These are phyloP conservation scores for Colletotrichum sp. DNA, from an alignment of 2,329 filamentous ascomycete genomes.

Conservation along the genomic window DNA sequence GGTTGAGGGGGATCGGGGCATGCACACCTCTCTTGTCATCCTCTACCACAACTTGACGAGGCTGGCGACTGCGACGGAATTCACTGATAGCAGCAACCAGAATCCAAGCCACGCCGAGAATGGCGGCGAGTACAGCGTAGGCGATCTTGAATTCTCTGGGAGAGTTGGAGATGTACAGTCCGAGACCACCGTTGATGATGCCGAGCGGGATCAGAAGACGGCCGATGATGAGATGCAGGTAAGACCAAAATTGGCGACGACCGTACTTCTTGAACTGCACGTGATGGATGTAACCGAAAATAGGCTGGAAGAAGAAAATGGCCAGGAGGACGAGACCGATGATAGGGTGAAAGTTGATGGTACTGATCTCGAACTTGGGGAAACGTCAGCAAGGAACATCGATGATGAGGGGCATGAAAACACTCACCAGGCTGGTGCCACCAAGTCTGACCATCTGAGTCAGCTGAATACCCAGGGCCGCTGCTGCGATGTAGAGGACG, in stretches of 20 bases:
- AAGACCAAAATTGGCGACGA: constrained; percentile 44
- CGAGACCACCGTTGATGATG: constrained; percentile 50
- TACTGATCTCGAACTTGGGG: constrained; percentile 31
- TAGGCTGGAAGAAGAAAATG: constrained; percentile 43
- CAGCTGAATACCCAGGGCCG: constrained; percentile 47
- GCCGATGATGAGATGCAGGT: constrained; percentile 49
- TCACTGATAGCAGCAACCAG: constrained; percentile 34
- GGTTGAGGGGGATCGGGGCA: not conserved
- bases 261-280: constrained; percentile 37
- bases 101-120: constrained; percentile 44
- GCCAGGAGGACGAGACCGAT: constrained; percentile 48
- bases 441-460: constrained; percentile 33
- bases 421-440: constrained; percentile 35
- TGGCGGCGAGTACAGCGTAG: constrained; percentile 42
- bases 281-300: constrained; percentile 49
- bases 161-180: constrained; percentile 41
- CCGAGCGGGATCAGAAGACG: constrained; percentile 43
- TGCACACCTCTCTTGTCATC: constrained; percentile 8
- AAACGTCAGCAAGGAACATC: not conserved
- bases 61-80: constrained; percentile 25
- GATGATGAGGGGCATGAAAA: too few species aligned
- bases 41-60: constrained; percentile 4
- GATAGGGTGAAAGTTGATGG: constrained; percentile 47
- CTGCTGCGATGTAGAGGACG: constrained; percentile 41
- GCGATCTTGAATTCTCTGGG: constrained; percentile 30